Evolutionary conservation across 352 stramenopile genomes (phyloP).

Genomic region (Globisporangium rhizosaccharum): DNA sequence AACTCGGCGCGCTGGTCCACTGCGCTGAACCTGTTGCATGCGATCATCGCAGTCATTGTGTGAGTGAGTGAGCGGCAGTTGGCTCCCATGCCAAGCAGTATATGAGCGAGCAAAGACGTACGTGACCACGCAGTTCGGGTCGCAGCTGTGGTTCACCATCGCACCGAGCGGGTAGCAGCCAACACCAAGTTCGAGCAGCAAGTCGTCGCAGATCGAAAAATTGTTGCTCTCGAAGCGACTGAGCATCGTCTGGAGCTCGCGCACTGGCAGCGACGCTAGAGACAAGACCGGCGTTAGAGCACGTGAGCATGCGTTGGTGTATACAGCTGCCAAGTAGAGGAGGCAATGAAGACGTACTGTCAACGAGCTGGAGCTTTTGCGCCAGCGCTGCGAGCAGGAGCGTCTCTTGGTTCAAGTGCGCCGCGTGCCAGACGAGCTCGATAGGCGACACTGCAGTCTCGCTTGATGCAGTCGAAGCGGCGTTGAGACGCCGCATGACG

Average conservation of each 20-base stretch:
- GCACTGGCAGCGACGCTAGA: slow-evolving; percentile 16
- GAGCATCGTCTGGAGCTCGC: slow-evolving; percentile 54
- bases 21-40: slow-evolving; percentile 28
- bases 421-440: slow-evolving; percentile 53
- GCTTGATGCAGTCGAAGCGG: background rate
- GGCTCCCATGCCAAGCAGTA: background rate
- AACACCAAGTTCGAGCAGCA: slow-evolving; percentile 43
- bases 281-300: background rate
- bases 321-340: too few species aligned
- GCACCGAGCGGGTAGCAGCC: slow-evolving; percentile 61
- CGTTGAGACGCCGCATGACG: slow-evolving; percentile 27
- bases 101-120: slow-evolving; percentile 19
- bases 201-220: slow-evolving; percentile 66
- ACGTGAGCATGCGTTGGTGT: too few species aligned
- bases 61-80: background rate
- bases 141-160: slow-evolving; percentile 79
- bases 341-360: slow-evolving; percentile 12
- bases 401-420: slow-evolving; percentile 44
- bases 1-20: slow-evolving; percentile 43
- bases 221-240: slow-evolving; percentile 78
- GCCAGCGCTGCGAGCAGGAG: slow-evolving; percentile 38
- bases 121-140: slow-evolving; percentile 62
- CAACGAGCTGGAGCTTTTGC: slow-evolving; percentile 48
- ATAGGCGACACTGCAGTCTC: slow-evolving; percentile 9
- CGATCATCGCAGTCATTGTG: background rate